Evolutionary conservation across 345 rosid species (phyloP), one percentile per base, ranked within the genome.

Genomic region (Salix koriyanagi): DNA sequence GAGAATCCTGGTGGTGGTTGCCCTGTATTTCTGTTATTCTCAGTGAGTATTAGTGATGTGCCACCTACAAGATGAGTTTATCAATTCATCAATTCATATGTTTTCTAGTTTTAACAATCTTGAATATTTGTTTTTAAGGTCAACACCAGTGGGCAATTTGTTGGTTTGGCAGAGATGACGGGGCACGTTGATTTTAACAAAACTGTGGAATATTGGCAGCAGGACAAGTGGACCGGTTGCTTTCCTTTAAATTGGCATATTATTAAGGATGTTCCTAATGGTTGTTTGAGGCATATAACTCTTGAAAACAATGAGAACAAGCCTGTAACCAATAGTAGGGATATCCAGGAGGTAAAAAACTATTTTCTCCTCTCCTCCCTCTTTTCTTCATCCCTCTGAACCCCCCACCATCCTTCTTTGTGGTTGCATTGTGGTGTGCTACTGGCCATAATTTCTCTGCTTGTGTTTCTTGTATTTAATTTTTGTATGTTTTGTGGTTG

Each of bases 241-340:
- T 91, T 93, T 81, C 87, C 94, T 71, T 83, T 90, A 72, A 93
- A 91, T 79, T 93, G 94, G 96, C 97, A 89, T 77, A 87, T 93
- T 71, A 74, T 91, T 77, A 91, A 91, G 90, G 94, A 93, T 69
- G 81, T 93, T 56, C 91, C 94, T n/a, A 93, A 91, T 81, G 82
- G 84, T 78, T 86, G 75, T 4, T 62, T 93, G 83, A 87, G 91
- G 84, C 97, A 93, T 72, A 84, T 91, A 54, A 88, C 84, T 0
- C 92, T 91, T 23, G 91, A 77, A 48, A 89, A 87, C 72, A 92
- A 91, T 56, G 92, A 92, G 79, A 89, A 92, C 89, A 92, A 89
- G 79, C 91, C 94, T 39, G 96, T 91, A 18, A 92, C 96, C 12
- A 91, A 93, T 75, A 93, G 96, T 71, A 84, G 94, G 85, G 97